Base-by-base conservation (phyloP, 2,329 filamentous ascomycete genomes). In the Paradendryphiella salina region DNA sequence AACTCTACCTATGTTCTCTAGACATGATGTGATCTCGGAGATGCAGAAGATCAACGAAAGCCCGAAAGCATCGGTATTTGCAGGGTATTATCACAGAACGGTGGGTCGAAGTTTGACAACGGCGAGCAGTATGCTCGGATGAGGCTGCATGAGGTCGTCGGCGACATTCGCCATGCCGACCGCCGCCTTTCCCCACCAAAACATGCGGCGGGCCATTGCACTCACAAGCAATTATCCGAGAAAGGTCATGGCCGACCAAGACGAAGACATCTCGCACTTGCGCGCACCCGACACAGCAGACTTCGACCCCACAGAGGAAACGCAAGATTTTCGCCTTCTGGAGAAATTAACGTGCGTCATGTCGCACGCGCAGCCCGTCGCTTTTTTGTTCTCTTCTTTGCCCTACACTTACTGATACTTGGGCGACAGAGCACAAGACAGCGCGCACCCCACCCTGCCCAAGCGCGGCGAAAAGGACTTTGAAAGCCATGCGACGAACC, bases 401-500 rank as follows among this genome's bases (percentile, higher is more conserved):
- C 13, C 23, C 4, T 7, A 13, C 45, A 35, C 6, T 9, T 23
- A 44, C 57, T 59, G 35, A 48, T 48, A 50, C 17, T 10, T 13
- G 26, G 5, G n/a, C 50, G 34, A 44, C 46, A 69, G 65, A 29
- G 51, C 56, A 33, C 53, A 61, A 34, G 62, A 62, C 36, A 60
- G 54, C 39, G 59, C 63, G 44, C 52, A 55, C n/a, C 63, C 76
- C 77, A 84, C 85, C 62, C 82, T 92, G 9, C 90, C 96, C 29
- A 91, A 93, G 60, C 90, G 91, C 57, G 94, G 94, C 54, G 91
- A 96, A 72, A 99, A 99, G 74, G 94, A 99, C 76, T 99, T 96
- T 72, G 94, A 97, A 75, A 86, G 89, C 21, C 91, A 97, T 74
- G 89, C 89, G 39, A 97, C 94, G 2, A 82, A 84, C 26, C 84